Percentiles rank a stretch among this genome's conserved stretches.
These are phyloP conservation scores for Incumbomyces delicatus DNA, from an alignment of 2,329 filamentous ascomycete species.

Conservation along the genomic window DNA sequence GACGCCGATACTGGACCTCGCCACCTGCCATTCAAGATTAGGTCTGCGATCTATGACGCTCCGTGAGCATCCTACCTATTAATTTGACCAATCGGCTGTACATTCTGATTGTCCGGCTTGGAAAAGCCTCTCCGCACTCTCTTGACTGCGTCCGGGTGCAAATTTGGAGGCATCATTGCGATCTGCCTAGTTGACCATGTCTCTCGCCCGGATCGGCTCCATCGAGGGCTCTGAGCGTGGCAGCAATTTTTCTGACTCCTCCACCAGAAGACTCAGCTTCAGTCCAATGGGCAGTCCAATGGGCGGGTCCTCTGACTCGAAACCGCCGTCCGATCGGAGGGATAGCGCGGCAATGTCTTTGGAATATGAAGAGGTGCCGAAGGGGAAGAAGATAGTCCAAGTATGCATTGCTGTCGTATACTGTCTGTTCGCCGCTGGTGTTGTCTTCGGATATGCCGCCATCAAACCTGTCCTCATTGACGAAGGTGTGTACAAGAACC, in stretches of 20 bases:
- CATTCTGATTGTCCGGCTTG: too few species aligned
- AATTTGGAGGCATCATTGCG: background rate
- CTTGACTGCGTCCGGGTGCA: slow-evolving; percentile 1
- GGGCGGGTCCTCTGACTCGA: too few species aligned
- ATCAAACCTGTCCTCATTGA: slow-evolving; percentile 69
- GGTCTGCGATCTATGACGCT: too few species aligned
- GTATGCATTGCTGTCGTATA: slow-evolving; percentile 59
- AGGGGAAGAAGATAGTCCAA: slow-evolving; percentile 51
- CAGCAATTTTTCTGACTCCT: slow-evolving; percentile 24
- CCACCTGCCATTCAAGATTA: too few species aligned
- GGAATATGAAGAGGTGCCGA: slow-evolving; percentile 38
- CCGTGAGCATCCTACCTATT: too few species aligned
- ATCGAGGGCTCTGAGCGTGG: slow-evolving; percentile 34
- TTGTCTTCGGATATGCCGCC: slow-evolving; percentile 77
- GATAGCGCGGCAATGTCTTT: slow-evolving; percentile 13
- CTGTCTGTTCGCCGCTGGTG: slow-evolving; percentile 67
- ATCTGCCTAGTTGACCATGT: slow-evolving; percentile 26
- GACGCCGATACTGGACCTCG: too few species aligned
- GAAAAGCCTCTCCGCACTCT: too few species aligned
- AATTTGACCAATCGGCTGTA: too few species aligned
- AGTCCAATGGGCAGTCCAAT: slow-evolving; percentile 31
- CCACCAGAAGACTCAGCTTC: slow-evolving; percentile 30
- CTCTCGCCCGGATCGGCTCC: slow-evolving; percentile 33
- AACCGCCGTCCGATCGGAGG: slow-evolving; percentile 23
- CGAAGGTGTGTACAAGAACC: slow-evolving; percentile 60